Evolutionary conservation across 2,329 filamentous ascomycete species (phyloP), one percentile per base, ranked within the genome.

Genomic region (Cladophialophora carrionii): DNA sequence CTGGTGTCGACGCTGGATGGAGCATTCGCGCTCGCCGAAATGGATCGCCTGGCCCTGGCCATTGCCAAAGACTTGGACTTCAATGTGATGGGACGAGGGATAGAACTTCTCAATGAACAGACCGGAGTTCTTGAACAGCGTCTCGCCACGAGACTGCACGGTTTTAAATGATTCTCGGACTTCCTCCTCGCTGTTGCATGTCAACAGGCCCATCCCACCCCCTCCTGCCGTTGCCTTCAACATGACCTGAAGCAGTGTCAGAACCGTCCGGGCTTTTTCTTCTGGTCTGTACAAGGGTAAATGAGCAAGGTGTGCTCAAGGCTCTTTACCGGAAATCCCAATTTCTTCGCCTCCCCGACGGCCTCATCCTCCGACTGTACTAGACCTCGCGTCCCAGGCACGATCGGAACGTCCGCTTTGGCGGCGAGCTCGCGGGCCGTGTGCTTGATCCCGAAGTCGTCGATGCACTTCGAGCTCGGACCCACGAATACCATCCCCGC

Each of bases 51-150:
- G 86, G 1, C 91, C 92, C 71, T 87, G 83, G 58, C 87, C 87
- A 74, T 96, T 92, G 51, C 92, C 92, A 76, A 96, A 95, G 17
- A 96, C 86, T 75, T 96, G 92, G 4, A 96, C 90, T 77, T 96
- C 92, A 63, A 96, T 90, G 74, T 96, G 92, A 63, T 91, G 85
- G 46, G 90, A 90, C 0, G 88, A 86, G 20, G 89, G 84, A 72
- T 93, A 91, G 75, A 91, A 96, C 70, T 87, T 88, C 78, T 96
- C 92, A 26, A 96, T 89, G 66, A 96, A 86, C 80, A 96, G 89
- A 5, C 91, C 90, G 71, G 91, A 86, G 68, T 93, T 90, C 60
- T 92, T 92, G 75, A 96, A 96, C 0, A 92, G 88, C 1, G 90
- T 89, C 65, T 85, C 81, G 0, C 91, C 91, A 76, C 94, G 87